Base-by-base conservation (phyloP, 306 rosid genomes). In the Gastrolobium villosum region DNA sequence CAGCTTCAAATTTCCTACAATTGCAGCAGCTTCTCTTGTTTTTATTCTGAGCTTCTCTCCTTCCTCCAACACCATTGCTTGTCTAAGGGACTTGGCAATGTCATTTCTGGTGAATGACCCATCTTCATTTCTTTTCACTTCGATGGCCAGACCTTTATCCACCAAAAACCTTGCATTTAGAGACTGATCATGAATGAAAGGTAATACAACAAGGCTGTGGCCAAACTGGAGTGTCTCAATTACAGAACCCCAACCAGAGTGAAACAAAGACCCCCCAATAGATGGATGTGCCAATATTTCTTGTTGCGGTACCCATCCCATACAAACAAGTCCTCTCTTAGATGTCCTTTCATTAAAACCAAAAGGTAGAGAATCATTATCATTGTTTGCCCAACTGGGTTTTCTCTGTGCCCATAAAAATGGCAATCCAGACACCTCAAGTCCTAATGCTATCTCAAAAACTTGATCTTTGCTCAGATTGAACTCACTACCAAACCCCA, bases 401-500 rank as follows among this genome's bases (percentile, higher is more conserved):
- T 81, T 72, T 37, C 85, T 78, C 32, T 85, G 63, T 55, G 77
- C 56, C 91, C 89, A 87, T 0, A 87, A 7, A 52, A 89, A 89
- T 3, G 85, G 77, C 43, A 89, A 15, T 50, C 74, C 37, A 3
- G 87, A 87, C 6, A 68, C 69, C 69, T 89, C 89, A 1, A 89
- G 32, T 15, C 88, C 90, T 59, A 44, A 36, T 28, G 88, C 91
- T 59, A 89, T 81, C 82, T 82, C 86, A 50, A 52, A 67, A 52
- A 79, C 62, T 65, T 87, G 80, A 6, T 85, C 86, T 15, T 62
- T 84, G 7, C 75, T 77, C 4, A 87, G 55, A 26, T 72, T 85
- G 11, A 73, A 87, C 61, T 87, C 91, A 49, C 83, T 87, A 8
- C 88, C 88, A 68, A 85, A 87, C 28, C 87, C 87, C 0, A 84